Percentiles rank a stretch among this genome's conserved stretches.
These are phyloP conservation scores for Flaveria sonorensis DNA, from an alignment of 129 eudicot species.

Conservation along the genomic window DNA sequence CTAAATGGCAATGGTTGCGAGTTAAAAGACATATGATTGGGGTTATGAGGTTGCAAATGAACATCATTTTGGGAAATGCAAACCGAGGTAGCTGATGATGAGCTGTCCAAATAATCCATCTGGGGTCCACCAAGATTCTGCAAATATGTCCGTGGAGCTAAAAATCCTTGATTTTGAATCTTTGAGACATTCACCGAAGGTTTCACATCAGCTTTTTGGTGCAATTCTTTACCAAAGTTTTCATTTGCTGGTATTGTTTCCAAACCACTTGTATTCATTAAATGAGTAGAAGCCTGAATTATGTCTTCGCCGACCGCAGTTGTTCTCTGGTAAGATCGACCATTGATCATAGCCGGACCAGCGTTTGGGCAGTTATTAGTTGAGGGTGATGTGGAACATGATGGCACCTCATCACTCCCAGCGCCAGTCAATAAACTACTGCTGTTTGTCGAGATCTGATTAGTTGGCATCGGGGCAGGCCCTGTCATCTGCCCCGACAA, in stretches of 20 bases:
- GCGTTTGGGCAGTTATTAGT: conserved; percentile 62
- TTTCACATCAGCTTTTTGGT: conserved; percentile 37
- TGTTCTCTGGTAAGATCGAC: conserved; percentile 43
- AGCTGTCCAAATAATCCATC: conserved; percentile 80
- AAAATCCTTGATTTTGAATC: conserved; percentile 63
- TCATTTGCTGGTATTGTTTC: conserved; percentile 50
- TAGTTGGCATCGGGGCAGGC: conserved; percentile 23
- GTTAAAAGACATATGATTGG: conserved; percentile 63
- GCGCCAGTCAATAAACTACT: conserved; percentile 59
- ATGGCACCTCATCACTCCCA: conserved; percentile 75
- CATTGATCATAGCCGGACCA: conserved; percentile 46
- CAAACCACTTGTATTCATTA: conserved; percentile 44
- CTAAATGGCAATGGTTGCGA: conserved; percentile 59
- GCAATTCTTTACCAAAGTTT: conserved; percentile 51
- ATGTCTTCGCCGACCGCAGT: conserved; percentile 51
- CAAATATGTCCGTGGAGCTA: conserved; percentile 57
- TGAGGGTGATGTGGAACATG: conserved; percentile 96
- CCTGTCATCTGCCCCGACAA: conserved; percentile 7
- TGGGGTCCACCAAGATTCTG: conserved; percentile 55
- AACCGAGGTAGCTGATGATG: conserved; percentile 88
- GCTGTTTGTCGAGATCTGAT: conserved; percentile 60
- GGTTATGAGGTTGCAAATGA: conserved; percentile 48
- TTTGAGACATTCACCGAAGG: conserved; percentile 58
- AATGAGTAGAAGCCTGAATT: conserved; percentile 36
- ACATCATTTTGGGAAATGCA: conserved; percentile 65